Evolutionary conservation across 1,284 basidiomycete species (phyloP).

Genomic region (Microbotryomycetes sp.): DNA sequence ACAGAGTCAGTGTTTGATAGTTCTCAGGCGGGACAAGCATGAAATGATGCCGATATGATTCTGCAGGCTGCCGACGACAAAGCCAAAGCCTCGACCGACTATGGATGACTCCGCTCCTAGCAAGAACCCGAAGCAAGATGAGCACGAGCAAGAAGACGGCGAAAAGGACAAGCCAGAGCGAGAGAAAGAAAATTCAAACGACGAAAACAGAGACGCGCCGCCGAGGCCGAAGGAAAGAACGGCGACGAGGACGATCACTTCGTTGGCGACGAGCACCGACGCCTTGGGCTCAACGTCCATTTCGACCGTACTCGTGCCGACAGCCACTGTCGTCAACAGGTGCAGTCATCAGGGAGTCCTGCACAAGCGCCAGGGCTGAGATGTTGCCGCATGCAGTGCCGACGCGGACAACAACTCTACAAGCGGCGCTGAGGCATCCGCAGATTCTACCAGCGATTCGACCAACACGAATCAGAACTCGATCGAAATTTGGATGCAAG

Average conservation of each 20-base stretch:
- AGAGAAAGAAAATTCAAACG: not conserved
- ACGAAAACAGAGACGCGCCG: not conserved
- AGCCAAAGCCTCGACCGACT: not conserved
- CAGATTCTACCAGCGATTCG: not conserved
- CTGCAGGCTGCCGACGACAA: not conserved
- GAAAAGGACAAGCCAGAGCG: not conserved
- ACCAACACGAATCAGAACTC: not conserved
- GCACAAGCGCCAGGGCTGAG: too few species aligned
- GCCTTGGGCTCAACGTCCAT: not conserved
- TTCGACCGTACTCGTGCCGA: not conserved
- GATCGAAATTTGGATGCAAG: not conserved
- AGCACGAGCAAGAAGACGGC: not conserved
- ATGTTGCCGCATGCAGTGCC: not conserved
- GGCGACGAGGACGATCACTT: not conserved
- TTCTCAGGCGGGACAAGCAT: too few species aligned
- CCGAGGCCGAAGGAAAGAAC: not conserved
- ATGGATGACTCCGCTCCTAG: too few species aligned
- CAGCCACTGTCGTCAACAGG: not conserved
- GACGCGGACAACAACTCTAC: not conserved
- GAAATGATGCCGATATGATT: too few species aligned
- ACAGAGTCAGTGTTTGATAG: not conserved
- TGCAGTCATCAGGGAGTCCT: too few species aligned
- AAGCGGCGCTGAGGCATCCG: not conserved
- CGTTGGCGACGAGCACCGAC: not conserved
- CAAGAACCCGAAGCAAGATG: not conserved